Percentiles rank a stretch among this genome's conserved stretches.
Conservation (phyloP, 257 asterid genomes). For the Forsythia suspensa region DNA sequence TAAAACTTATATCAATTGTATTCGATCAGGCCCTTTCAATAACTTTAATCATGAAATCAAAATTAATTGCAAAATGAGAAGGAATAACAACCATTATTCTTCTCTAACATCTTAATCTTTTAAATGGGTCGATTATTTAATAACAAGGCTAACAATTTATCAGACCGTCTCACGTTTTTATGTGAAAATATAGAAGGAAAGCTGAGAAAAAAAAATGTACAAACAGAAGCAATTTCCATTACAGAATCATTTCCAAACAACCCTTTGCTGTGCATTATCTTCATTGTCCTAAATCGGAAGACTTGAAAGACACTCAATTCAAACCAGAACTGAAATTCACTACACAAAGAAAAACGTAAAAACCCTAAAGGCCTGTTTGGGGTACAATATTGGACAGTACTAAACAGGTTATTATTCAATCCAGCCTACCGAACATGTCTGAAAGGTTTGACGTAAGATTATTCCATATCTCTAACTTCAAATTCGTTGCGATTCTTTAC, state of each 20-base stretch:
- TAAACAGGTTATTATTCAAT: not conserved
- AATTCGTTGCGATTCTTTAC: slow-evolving; percentile 65
- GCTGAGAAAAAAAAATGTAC: not conserved
- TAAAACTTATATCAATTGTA: too few species aligned
- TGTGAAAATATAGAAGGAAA: not conserved
- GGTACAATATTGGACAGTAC: not conserved
- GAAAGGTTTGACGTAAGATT: not conserved
- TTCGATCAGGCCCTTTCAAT: too few species aligned
- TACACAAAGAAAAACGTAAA: not conserved
- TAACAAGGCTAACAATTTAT: not conserved
- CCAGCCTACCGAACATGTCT: not conserved
- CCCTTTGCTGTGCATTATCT: not conserved
- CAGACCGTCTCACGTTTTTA: too few species aligned
- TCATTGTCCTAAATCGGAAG: not conserved
- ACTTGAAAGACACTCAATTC: not conserved
- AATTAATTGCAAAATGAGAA: too few species aligned
- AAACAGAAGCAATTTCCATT: not conserved
- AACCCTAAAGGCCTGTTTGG: not conserved
- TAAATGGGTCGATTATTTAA: too few species aligned
- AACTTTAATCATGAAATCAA: too few species aligned
- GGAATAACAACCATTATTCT: too few species aligned
- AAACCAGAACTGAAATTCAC: not conserved
- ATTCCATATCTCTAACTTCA: slow-evolving; percentile 46
- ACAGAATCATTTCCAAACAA: not conserved
- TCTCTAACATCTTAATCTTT: too few species aligned